These are phyloP conservation scores for Neoscytalidium dimidiatum DNA, from an alignment of 2,329 filamentous ascomycete genomes.

Conservation along the genomic window DNA sequence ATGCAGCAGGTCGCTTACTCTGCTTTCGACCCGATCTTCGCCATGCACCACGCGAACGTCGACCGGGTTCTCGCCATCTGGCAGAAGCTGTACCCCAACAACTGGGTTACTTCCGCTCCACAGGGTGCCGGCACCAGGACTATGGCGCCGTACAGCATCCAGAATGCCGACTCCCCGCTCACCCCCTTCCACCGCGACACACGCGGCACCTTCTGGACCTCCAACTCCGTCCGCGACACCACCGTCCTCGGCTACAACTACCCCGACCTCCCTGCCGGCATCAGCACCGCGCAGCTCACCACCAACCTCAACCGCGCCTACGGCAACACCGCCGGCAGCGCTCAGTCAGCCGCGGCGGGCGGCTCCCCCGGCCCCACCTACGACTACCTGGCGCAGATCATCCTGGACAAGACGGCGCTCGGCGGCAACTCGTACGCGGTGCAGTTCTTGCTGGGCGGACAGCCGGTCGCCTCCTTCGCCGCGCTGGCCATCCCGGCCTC, in stretches of 20 bases:
- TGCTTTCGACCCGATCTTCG: constrained; percentile 70
- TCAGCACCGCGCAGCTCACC: constrained; percentile 19
- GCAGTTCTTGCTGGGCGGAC: constrained; percentile 31
- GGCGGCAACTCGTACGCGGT: constrained; percentile 37
- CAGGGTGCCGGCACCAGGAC: constrained; percentile 37
- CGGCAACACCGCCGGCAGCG: neutral
- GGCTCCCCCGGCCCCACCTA: neutral
- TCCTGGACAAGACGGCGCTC: constrained; percentile 24
- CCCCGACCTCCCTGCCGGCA: constrained; percentile 33
- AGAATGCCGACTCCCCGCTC: constrained; percentile 54
- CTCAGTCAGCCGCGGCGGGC: neutral
- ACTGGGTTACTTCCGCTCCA: constrained; percentile 60
- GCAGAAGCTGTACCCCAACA: constrained; percentile 70
- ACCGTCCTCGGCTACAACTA: constrained; percentile 36
- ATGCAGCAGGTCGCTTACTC: constrained; percentile 73
- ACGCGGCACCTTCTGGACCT: constrained; percentile 33
- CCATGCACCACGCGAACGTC: constrained; percentile 38
- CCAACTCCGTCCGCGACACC: constrained; percentile 30
- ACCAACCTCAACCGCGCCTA: neutral
- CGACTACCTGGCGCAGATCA: constrained; percentile 3
- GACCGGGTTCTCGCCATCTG: constrained; percentile 67
- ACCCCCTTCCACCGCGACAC: constrained; percentile 32
- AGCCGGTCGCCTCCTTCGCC: constrained; percentile 36
- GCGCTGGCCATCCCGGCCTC: constrained; percentile 30
- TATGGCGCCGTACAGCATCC: constrained; percentile 43